Conservation (phyloP, 2,329 filamentous ascomycete species). For the Xylaria sp. region DNA sequence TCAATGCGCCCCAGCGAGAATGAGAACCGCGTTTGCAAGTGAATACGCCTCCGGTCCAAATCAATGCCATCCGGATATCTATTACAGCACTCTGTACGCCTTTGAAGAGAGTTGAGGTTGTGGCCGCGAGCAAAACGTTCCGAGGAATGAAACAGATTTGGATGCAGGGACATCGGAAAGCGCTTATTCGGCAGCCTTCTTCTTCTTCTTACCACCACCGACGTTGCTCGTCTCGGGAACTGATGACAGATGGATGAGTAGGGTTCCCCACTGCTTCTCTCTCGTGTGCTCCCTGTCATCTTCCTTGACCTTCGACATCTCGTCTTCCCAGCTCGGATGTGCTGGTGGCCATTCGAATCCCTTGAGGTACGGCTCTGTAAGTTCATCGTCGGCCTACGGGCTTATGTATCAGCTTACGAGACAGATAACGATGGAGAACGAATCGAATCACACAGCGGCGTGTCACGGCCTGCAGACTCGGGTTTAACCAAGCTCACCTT, state of each 20-base stretch:
- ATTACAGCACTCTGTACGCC: constrained; percentile 52
- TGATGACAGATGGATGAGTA: constrained; percentile 90
- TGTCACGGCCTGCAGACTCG: neutral
- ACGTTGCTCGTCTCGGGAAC: constrained; percentile 56
- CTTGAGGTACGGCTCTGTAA: constrained; percentile 83
- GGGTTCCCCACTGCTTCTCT: constrained; percentile 85
- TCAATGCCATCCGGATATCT: constrained; percentile 44
- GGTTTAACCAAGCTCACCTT: constrained; percentile 63
- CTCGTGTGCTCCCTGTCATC: constrained; percentile 55
- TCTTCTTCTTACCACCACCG: constrained; percentile 67
- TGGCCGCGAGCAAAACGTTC: constrained; percentile 31
- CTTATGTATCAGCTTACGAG: constrained; percentile 2
- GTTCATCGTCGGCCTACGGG: constrained; percentile 82
- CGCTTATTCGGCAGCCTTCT: constrained; percentile 62
- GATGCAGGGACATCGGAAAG: constrained; percentile 29
- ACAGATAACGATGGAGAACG: neutral
- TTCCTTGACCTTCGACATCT: constrained; percentile 26
- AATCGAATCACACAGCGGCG: neutral
- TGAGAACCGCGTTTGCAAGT: constrained; percentile 4
- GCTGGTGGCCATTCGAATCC: constrained; percentile 84
- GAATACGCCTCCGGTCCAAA: constrained; percentile 5
- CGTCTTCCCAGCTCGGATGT: constrained; percentile 28
- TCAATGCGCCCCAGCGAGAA: constrained; percentile 11
- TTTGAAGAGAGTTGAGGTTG: constrained; percentile 41
- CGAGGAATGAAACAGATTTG: constrained; percentile 47